Evolutionary conservation across 495 filamentous ascomycete genomes (phyloP).

Genomic region (Podospora pseudopauciseta): DNA sequence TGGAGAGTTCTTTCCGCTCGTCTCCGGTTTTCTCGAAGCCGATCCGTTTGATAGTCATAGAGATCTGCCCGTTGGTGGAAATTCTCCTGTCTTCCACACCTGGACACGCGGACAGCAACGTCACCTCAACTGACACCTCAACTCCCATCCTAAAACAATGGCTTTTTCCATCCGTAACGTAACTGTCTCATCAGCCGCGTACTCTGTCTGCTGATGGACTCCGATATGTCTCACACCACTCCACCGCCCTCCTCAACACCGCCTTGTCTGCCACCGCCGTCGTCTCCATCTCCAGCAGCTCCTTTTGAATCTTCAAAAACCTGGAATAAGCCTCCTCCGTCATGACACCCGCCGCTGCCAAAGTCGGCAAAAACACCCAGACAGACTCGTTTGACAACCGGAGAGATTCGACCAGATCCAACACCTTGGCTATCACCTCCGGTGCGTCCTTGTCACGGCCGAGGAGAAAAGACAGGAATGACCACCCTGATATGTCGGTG

Average conservation of each 20-base stretch:
- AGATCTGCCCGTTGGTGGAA: not conserved
- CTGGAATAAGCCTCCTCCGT: conserved; percentile 27
- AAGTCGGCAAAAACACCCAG: conserved; percentile 53
- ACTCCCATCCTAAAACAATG: not conserved
- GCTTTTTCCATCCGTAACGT: not conserved
- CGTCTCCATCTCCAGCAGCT: conserved; percentile 16
- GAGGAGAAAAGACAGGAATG: conserved; percentile 59
- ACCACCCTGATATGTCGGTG: conserved; percentile 73
- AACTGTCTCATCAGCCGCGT: not conserved
- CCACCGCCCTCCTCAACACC: conserved; percentile 23
- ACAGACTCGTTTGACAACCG: conserved; percentile 52
- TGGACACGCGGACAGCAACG: not conserved
- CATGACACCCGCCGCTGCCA: conserved; percentile 36
- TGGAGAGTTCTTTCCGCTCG: not conserved
- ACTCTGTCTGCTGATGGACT: not conserved
- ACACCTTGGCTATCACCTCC: conserved; percentile 32
- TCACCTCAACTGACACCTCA: not conserved
- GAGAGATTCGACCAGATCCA: conserved; percentile 42
- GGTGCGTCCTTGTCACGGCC: conserved; percentile 1
- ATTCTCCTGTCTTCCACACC: not conserved
- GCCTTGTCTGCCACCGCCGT: conserved; percentile 12
- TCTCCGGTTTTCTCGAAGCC: not conserved
- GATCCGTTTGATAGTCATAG: not conserved
- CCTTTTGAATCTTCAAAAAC: conserved; percentile 26
- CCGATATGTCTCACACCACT: conserved; percentile 32